Percentiles rank a stretch among this genome's conserved stretches.
Evolutionary conservation across 495 filamentous ascomycete species (phyloP).

Genomic region (Chaetomium cochliodes): DNA sequence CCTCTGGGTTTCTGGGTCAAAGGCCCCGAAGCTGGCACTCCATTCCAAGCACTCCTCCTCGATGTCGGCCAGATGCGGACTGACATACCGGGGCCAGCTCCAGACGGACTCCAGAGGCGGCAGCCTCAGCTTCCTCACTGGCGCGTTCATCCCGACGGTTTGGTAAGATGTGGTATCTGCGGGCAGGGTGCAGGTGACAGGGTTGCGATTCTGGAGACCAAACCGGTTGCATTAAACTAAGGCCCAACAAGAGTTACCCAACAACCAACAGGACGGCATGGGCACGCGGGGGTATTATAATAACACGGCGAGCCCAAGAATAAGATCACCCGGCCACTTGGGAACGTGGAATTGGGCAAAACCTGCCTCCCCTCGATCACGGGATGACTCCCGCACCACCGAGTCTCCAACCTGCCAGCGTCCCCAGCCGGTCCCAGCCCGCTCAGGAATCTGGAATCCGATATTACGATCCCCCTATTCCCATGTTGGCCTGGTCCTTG

Average conservation of each 20-base stretch:
- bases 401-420: neutral
- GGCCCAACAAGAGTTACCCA: neutral
- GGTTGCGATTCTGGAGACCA: neutral
- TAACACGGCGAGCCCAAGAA: neutral
- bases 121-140: neutral
- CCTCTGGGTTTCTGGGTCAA: neutral
- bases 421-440: neutral
- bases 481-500: neutral
- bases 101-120: neutral
- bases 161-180: slow-evolving; percentile 3
- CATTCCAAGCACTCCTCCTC: slow-evolving; percentile 1
- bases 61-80: neutral
- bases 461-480: slow-evolving; percentile 1
- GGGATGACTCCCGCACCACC: neutral
- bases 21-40: neutral
- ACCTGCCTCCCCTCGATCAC: neutral
- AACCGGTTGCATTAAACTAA: neutral
- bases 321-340: neutral
- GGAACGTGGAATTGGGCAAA: neutral
- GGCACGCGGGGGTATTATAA: neutral
- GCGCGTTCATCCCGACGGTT: neutral
- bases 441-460: slow-evolving; percentile 2
- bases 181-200: neutral
- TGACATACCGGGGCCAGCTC: neutral
- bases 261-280: neutral